Evolutionary conservation across 768 basidiomycete species (phyloP).

Genomic region (Hypholoma fasciculare): DNA sequence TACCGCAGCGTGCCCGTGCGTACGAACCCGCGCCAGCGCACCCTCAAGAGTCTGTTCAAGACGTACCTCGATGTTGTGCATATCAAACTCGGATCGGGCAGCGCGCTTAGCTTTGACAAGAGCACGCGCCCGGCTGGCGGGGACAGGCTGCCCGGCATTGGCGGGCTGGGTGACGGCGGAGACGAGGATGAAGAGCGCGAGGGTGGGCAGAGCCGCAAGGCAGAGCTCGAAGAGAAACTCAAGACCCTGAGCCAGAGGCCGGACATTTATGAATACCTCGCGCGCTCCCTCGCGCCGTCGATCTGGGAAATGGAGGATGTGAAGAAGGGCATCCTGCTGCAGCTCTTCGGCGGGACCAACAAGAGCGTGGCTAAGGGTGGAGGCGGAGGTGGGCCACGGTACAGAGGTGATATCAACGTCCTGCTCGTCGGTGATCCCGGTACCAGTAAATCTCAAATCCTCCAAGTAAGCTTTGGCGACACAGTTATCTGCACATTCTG

Average conservation of each 20-base stretch:
- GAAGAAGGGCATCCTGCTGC: conserved; percentile 96
- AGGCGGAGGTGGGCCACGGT: conserved; percentile 93
- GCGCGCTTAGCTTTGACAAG: conserved; percentile 74
- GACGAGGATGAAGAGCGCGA: conserved; percentile 37
- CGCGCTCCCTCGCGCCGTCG: conserved; percentile 86
- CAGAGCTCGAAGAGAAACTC: conserved; percentile 80
- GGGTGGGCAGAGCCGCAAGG: conserved; percentile 47
- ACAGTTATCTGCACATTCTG: not conserved
- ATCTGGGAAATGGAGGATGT: conserved; percentile 99
- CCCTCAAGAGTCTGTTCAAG: conserved; percentile 95
- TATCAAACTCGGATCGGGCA: conserved; percentile 73
- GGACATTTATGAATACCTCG: conserved; percentile 85
- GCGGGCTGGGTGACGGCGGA: conserved; percentile 69
- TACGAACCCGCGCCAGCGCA: conserved; percentile 88
- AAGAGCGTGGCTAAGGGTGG: conserved; percentile 93
- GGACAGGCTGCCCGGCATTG: conserved; percentile 68
- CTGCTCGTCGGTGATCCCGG: conserved; percentile 97
- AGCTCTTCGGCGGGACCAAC: conserved; percentile 97
- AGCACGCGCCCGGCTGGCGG: conserved; percentile 72
- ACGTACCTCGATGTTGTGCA: conserved; percentile 97
- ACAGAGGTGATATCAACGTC: conserved; percentile 97
- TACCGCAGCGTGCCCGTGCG: conserved; percentile 96
- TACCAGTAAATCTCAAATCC: conserved; percentile 93
- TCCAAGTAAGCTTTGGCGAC: conserved; percentile 57
- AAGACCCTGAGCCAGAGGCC: conserved; percentile 67